Base-by-base conservation (phyloP, 495 filamentous ascomycete genomes). In the Podospora pseudoanserina region DNA sequence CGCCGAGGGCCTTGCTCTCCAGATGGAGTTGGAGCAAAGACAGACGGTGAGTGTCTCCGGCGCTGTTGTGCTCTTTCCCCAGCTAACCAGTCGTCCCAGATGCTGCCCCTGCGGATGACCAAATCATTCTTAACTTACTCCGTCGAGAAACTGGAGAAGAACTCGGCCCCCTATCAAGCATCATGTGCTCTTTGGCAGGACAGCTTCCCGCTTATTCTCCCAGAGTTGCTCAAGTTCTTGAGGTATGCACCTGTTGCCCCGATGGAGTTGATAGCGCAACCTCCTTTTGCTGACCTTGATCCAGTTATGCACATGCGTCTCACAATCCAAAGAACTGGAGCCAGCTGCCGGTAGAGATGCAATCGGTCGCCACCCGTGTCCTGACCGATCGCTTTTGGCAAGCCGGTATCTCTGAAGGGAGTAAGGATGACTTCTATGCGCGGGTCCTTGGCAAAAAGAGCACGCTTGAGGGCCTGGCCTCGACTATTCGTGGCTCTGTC, bases 331-430 rank as follows among this genome's bases (percentile, higher is more conserved):
- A 81, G 23, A 95, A 92, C 71, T 99, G 95, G 95, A 84, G 83
- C 23, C 84, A 86, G 56, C 79, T 97, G n/a, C 88, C 93, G 13
- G 79, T 82, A 49, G 92, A 97, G 55, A 90, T 94, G 85, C 89
- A 85, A 66, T 80, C 83, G 13, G 87, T 97, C 18, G 89, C 97
- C 32, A 87, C 87, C 39, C 88, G 91, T 5, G 92, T 97, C 60
- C 80, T 99, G 19, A 96, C 93, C 1, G 95, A 99, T 79, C 90
- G 95, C 27, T 98, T 99, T 74, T 99, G 95, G 95, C 95, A 99
- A 85, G 91, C 94, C 18, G 95, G 95, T 18, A 99, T 99, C 55
- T 97, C 95, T 0, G 91, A 86, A 70, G 95, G 96, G 28, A 97
- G 91, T 71, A 90, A 93, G 72, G 95, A 98, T 64, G 93, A 97